Percentiles rank a stretch among this genome's conserved stretches.
These are phyloP conservation scores for Flaveria linearis DNA, from an alignment of 129 eudicot species.

Conservation along the genomic window DNA sequence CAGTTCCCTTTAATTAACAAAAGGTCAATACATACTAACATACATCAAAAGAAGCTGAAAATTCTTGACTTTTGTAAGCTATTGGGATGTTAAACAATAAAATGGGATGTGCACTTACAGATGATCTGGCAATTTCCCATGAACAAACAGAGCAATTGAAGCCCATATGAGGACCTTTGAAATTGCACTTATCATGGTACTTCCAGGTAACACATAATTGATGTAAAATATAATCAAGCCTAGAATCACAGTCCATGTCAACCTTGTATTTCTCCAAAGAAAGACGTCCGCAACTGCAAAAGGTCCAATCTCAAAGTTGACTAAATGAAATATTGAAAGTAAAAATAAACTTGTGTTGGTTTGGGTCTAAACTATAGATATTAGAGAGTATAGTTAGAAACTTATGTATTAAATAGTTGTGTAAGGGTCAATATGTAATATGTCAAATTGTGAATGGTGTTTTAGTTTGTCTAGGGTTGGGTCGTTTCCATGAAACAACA, in stretches of 20 bases:
- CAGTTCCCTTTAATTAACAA: slow-evolving; percentile 10
- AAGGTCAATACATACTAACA: background rate
- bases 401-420: too few relatives aligned
- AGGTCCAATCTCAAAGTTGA: slow-evolving; percentile 6
- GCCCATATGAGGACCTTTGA: slow-evolving; percentile 58
- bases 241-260: slow-evolving; percentile 46
- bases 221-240: slow-evolving; percentile 54
- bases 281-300: slow-evolving; percentile 83
- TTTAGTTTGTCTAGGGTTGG: too few relatives aligned
- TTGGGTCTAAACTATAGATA: too few relatives aligned
- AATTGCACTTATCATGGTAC: slow-evolving; percentile 62
- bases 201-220: slow-evolving; percentile 74
- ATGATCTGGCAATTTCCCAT: slow-evolving; percentile 59
- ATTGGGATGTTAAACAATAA: background rate
- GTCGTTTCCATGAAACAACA: too few relatives aligned
- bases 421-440: too few relatives aligned
- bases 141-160: slow-evolving; percentile 60
- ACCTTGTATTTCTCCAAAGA: slow-evolving; percentile 81
- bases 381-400: too few relatives aligned
- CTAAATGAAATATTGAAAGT: background rate
- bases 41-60: background rate
- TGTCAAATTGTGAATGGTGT: too few relatives aligned
- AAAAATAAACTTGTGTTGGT: too few relatives aligned
- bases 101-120: slow-evolving; percentile 45
- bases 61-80: slow-evolving; percentile 10